Evolutionary conservation across 2,329 filamentous ascomycete species (phyloP).

Genomic region (Apiospora koreana): DNA sequence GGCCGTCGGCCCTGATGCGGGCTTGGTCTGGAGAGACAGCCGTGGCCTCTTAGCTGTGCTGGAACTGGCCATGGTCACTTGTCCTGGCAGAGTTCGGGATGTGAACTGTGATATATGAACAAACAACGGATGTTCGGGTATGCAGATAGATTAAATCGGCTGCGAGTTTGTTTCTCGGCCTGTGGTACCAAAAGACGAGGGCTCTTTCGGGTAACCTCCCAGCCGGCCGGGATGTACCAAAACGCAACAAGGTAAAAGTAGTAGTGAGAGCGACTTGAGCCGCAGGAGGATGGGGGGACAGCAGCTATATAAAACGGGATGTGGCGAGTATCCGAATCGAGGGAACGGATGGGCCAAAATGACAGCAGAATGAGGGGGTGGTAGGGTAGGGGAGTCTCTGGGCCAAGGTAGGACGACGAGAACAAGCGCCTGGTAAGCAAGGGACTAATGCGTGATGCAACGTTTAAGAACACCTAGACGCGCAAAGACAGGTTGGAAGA

Average conservation of each 20-base stretch:
- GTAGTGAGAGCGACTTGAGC: conserved; percentile 14
- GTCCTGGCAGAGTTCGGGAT: neutral
- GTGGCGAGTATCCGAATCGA: conserved; percentile 17
- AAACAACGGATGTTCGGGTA: conserved; percentile 3
- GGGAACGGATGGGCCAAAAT: conserved; percentile 10
- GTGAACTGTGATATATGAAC: conserved; percentile 15
- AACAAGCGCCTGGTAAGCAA: conserved; percentile 22
- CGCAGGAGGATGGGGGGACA: conserved; percentile 20
- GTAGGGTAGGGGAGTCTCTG: conserved; percentile 18
- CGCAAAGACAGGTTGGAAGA: conserved; percentile 25
- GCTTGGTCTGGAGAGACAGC: conserved; percentile 58
- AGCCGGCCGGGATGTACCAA: conserved; percentile 24
- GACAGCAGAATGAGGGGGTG: conserved; percentile 9
- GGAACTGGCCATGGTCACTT: conserved; percentile 37
- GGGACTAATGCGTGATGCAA: conserved; percentile 31
- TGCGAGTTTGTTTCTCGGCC: conserved; percentile 16
- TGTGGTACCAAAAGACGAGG: conserved; percentile 22
- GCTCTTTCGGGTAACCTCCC: conserved; percentile 24
- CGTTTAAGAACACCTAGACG: conserved; percentile 29
- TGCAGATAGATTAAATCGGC: conserved; percentile 1
- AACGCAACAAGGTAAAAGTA: conserved; percentile 18
- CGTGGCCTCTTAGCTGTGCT: conserved; percentile 51
- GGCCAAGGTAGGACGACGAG: neutral
- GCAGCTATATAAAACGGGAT: conserved; percentile 29
- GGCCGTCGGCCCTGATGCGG: conserved; percentile 38